phyloP scores from a whole-genome alignment of 805 yeast genomes.

The Suhomyces sp. region DNA sequence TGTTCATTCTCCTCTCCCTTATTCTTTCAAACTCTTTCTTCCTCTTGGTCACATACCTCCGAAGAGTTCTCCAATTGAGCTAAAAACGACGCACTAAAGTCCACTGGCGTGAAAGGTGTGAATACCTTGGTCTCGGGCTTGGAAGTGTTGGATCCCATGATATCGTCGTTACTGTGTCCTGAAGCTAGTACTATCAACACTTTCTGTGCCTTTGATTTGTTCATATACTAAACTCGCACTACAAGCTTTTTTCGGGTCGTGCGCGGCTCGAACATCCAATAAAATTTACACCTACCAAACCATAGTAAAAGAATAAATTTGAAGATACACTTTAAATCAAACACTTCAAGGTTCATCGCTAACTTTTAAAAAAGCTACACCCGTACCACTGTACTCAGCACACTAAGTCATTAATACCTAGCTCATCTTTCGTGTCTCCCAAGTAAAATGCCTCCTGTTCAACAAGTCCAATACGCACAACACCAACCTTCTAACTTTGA shows the following conservation, averaged over 20 bases:
- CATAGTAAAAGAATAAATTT: too few species aligned
- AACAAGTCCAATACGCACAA: constrained; percentile 55
- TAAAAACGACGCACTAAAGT: constrained; percentile 62
- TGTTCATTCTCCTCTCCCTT: too few species aligned
- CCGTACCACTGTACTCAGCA: too few species aligned
- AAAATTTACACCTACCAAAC: too few species aligned
- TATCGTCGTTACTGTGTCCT: constrained; percentile 2
- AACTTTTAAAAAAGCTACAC: too few species aligned
- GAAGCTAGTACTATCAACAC: neutral
- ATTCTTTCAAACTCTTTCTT: neutral
- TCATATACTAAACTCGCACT: too few species aligned
- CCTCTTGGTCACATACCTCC: constrained; percentile 40
- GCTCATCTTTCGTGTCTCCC: neutral
- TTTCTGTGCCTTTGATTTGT: too few species aligned
- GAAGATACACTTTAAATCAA: too few species aligned
- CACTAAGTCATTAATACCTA: too few species aligned
- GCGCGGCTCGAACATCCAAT: constrained; percentile 3
- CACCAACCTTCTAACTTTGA: constrained; percentile 84
- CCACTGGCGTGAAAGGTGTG: constrained; percentile 66
- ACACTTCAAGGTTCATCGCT: too few species aligned
- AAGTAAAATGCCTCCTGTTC: constrained; percentile 63
- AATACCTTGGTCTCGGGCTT: constrained; percentile 67
- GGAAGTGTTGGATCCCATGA: constrained; percentile 61
- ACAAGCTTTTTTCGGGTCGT: too few species aligned
- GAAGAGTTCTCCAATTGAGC: constrained; percentile 59